Evolutionary conservation across 441 rosid genomes (phyloP).

Genomic region (Erodium moschatum): DNA sequence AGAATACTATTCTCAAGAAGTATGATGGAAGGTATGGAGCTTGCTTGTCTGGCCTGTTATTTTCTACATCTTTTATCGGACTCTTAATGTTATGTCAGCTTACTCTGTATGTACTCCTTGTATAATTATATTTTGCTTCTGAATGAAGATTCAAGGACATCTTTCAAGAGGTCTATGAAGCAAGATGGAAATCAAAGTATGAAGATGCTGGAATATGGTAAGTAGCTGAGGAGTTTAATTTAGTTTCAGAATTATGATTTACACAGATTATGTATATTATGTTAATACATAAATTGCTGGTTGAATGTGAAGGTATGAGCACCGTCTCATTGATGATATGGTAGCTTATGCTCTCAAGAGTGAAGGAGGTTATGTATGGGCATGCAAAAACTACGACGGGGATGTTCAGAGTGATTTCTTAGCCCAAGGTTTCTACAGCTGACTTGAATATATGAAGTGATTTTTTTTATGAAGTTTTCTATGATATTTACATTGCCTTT

Average conservation of each 20-base stretch:
- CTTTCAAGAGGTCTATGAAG: conserved; percentile 78
- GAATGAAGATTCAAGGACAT: conserved; percentile 81
- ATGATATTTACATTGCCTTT: background rate
- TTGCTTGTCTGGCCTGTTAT: conserved; percentile 6
- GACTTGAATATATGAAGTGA: background rate
- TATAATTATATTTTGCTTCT: background rate
- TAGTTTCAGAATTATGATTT: background rate
- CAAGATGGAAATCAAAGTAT: conserved; percentile 68
- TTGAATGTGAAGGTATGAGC: conserved; percentile 62
- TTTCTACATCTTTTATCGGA: background rate
- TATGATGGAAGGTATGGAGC: conserved; percentile 80
- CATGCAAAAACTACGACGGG: conserved; percentile 94
- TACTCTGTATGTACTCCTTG: background rate
- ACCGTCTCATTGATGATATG: conserved; percentile 92
- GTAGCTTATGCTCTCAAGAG: conserved; percentile 90
- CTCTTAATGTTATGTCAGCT: background rate
- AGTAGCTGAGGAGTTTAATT: conserved; percentile 5
- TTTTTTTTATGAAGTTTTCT: background rate
- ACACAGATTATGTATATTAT: background rate
- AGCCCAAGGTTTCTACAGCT: conserved; percentile 61
- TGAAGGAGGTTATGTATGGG: conserved; percentile 91
- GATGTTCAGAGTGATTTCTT: conserved; percentile 95
- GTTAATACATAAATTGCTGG: conserved; percentile 18
- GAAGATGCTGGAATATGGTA: conserved; percentile 54
- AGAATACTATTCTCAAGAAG: conserved; percentile 81